Evolutionary conservation across 331 rosid genomes (phyloP), one percentile per base, ranked within the genome.

Genomic region (Dryas integrifolia): DNA sequence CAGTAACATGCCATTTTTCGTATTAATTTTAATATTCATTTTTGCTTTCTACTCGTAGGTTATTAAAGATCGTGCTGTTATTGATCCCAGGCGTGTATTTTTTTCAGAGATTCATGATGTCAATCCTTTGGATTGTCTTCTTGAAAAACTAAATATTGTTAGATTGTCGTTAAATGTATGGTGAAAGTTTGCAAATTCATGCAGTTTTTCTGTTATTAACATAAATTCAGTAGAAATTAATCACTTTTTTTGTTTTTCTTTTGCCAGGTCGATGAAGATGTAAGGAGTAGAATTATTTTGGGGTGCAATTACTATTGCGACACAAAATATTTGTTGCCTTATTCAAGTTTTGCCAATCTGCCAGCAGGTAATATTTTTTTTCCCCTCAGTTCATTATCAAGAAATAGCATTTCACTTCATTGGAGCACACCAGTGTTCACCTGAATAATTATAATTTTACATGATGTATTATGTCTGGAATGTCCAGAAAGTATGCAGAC

Each of bases 121-220:
- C 60, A 91, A 91, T 45, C 87, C 89, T 3, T 18, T 91, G 74
- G 89, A 88, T 41, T 91, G 92, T 82, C 85, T 91, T 7, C 75
- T 89, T 77, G 70, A 67, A 63, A 91, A 85, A 67, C 56, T 91
- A 41, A 65, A 72, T 46, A 91, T 91, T 49, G 83, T 72, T 0
- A 79, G 89, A 72, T 8, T 87, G 45, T 62, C 80, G 1, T 72
- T 91, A 16, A 82, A 82, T 53, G 97, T 91, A 85, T 5, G 76
- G 45, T 44, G 47, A 11, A 50, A 10, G 12, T 62, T 74, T 16
- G 35, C 24, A 4, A 24, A 4, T 16, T 9, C 30, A 0, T 26
- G 10, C 55, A 7, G 67, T 14, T 21, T 49, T 13, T 18, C 4
- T 39, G 16, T 5, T 47, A 47, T 35, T 35, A 5, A 10, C 26